phyloP scores from a whole-genome alignment of 768 basidiomycete genomes.

The Guyanaporus albipodus region DNA sequence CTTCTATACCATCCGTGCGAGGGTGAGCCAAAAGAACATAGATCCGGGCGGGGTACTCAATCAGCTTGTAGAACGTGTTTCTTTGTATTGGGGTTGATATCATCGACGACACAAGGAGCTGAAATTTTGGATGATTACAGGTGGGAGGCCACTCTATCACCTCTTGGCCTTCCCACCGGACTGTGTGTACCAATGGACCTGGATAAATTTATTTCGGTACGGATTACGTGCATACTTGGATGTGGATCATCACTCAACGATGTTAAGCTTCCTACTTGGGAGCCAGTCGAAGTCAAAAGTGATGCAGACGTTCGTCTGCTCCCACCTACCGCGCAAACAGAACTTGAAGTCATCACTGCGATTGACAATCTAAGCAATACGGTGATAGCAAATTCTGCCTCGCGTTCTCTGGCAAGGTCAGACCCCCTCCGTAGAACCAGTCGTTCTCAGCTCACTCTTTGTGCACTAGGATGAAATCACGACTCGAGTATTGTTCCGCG shows the following conservation, averaged over 20 bases:
- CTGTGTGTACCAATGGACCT: conserved; percentile 87
- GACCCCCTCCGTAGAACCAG: conserved; percentile 16
- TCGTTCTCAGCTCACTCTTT: not conserved
- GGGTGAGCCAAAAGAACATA: conserved; percentile 57
- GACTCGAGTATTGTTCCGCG: conserved; percentile 65
- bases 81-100: conserved; percentile 90
- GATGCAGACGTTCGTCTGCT: conserved; percentile 47
- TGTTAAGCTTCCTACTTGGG: conserved; percentile 72
- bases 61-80: conserved; percentile 77
- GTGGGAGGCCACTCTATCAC: conserved; percentile 89
- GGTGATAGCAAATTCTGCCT: conserved; percentile 92
- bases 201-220: conserved; percentile 72
- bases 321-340: conserved; percentile 62
- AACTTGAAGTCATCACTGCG: conserved; percentile 81
- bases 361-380: conserved; percentile 95
- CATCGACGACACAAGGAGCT: conserved; percentile 86
- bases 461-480: conserved; percentile 65
- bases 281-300: conserved; percentile 30
- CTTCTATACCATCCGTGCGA: conserved; percentile 84
- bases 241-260: conserved; percentile 4
- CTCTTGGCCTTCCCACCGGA: conserved; percentile 83
- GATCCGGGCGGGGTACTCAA: conserved; percentile 6
- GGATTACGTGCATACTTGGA: conserved; percentile 24
- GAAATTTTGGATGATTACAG: conserved; percentile 90
- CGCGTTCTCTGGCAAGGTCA: conserved; percentile 81